Evolutionary conservation across 192 early-diverging fungal species (phyloP).

Genomic region (Linnemannia hyalina): DNA sequence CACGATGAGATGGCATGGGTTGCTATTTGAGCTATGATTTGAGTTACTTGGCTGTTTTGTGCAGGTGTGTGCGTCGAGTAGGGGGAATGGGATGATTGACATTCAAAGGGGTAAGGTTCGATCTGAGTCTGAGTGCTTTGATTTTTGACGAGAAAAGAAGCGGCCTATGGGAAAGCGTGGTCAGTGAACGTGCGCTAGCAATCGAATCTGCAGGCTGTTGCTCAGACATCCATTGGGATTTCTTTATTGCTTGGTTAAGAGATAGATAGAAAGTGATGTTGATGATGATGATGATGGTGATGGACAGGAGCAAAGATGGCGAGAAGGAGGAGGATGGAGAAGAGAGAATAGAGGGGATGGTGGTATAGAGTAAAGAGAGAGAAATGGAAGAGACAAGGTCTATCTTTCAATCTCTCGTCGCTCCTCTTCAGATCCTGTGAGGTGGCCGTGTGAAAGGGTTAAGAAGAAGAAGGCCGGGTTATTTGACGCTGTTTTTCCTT

Average conservation of each 20-base stretch:
- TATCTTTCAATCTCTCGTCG: neutral
- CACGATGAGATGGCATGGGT: slow-evolving; percentile 2
- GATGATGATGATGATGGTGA: neutral
- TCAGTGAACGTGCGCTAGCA: neutral
- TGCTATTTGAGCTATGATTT: neutral
- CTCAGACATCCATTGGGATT: neutral
- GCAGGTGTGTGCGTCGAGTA: neutral
- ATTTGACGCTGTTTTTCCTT: neutral
- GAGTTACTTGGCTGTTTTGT: neutral
- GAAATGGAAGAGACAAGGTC: neutral
- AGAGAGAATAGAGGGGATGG: too few relatives aligned
- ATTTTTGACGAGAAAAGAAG: neutral
- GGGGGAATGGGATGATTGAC: neutral
- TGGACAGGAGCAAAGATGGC: neutral
- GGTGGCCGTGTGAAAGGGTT: neutral
- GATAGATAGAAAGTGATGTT: too few relatives aligned
- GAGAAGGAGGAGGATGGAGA: neutral
- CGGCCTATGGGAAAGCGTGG: neutral
- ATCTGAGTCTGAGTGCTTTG: slow-evolving; percentile 3
- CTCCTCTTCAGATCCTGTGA: neutral
- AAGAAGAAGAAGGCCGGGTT: neutral
- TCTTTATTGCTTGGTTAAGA: too few relatives aligned
- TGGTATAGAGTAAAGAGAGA: too few relatives aligned
- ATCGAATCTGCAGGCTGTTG: neutral
- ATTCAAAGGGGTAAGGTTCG: neutral